A percentile compares a stretch with the other conserved stretches of the same genome.
These are phyloP conservation scores for Lithospermum erythrorhizon DNA, from an alignment of 257 asterid genomes.

Conservation along the genomic window DNA sequence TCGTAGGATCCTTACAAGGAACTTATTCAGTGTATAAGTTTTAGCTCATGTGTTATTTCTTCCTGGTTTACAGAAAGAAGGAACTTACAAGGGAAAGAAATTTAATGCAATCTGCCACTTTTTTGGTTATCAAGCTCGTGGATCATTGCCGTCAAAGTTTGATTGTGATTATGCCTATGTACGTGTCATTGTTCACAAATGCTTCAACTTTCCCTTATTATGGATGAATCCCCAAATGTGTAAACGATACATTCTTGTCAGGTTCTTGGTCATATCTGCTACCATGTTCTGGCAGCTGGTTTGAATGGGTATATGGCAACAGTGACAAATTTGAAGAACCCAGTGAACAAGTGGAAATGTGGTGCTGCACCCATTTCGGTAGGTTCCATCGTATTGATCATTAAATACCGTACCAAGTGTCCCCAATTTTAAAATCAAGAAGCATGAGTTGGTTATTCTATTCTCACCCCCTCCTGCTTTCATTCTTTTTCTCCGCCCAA, in stretches of 20 bases:
- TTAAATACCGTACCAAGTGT: background rate
- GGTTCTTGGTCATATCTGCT: constrained; percentile 16
- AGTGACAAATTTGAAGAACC: constrained; percentile 13
- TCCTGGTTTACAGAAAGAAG: constrained; percentile 8
- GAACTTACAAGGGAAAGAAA: constrained; percentile 17
- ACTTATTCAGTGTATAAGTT: too few relatives aligned
- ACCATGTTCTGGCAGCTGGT: constrained; percentile 12
- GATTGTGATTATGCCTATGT: constrained; percentile 16
- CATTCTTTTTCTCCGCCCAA: background rate
- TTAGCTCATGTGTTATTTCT: background rate
- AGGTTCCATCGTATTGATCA: background rate
- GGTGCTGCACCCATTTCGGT: constrained; percentile 14
- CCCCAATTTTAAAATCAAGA: background rate
- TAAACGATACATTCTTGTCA: background rate
- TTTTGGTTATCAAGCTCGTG: constrained; percentile 18
- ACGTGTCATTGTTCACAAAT: background rate
- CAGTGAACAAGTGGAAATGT: constrained; percentile 13
- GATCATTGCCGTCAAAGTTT: constrained; percentile 13
- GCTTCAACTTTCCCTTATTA: background rate
- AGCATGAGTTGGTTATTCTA: background rate
- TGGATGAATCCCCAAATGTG: background rate
- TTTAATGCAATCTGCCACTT: constrained; percentile 15
- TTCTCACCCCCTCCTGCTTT: background rate
- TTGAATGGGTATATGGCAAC: constrained; percentile 13
- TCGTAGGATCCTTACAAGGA: too few relatives aligned